These are phyloP conservation scores for Pythium brassicae DNA, from an alignment of 352 stramenopile species.

Conservation along the genomic window DNA sequence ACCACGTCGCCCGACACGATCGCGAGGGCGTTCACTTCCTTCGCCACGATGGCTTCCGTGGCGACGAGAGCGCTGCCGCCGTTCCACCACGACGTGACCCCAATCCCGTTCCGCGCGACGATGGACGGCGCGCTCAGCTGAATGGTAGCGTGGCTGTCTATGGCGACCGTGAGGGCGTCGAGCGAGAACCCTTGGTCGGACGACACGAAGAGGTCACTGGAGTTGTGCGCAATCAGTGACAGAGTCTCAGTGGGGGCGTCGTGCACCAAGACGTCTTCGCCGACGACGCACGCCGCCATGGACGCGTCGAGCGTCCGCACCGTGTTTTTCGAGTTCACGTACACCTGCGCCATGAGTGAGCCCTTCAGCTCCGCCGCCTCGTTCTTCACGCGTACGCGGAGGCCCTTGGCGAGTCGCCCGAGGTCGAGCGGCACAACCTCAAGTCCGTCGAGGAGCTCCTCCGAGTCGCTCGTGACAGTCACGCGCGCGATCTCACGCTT, in stretches of 20 bases:
- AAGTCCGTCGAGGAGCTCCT: slow-evolving; percentile 34
- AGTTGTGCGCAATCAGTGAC: neutral
- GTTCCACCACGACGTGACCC: neutral
- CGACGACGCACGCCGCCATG: slow-evolving; percentile 33
- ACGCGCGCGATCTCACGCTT: slow-evolving; percentile 27
- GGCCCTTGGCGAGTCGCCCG: slow-evolving; percentile 28
- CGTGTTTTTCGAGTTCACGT: slow-evolving; percentile 37
- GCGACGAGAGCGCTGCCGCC: neutral
- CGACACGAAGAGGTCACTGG: neutral
- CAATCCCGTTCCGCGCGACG: neutral
- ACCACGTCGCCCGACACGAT: neutral
- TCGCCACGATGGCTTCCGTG: neutral
- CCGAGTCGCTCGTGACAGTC: slow-evolving; percentile 49
- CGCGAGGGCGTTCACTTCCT: neutral
- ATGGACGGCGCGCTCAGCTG: neutral
- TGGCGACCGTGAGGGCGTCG: neutral
- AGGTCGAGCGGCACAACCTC: slow-evolving; percentile 30
- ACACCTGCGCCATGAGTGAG: slow-evolving; percentile 51
- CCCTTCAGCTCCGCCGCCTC: slow-evolving; percentile 33
- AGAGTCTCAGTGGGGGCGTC: slow-evolving; percentile 8
- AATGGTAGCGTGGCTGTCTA: neutral
- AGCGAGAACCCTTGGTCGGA: neutral
- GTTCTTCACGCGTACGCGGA: slow-evolving; percentile 38
- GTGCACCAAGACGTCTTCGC: slow-evolving; percentile 31
- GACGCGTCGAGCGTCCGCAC: slow-evolving; percentile 24